Conservation (phyloP, 1,284 basidiomycete species). For the Ganoderma multipileum region DNA sequence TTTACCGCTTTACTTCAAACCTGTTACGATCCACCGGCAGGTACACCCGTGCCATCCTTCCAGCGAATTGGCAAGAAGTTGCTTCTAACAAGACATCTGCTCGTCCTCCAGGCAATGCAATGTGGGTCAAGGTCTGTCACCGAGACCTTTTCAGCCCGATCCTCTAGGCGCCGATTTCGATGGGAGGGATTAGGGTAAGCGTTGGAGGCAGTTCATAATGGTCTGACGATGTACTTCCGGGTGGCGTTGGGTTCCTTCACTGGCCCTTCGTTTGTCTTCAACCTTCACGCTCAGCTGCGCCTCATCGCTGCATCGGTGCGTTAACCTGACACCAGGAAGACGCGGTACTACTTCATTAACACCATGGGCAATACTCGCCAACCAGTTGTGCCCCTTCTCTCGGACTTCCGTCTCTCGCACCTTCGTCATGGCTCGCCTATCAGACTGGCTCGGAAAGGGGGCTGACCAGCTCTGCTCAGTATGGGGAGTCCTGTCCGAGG, state of each 20-base stretch:
- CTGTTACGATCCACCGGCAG: background rate
- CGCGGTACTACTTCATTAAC: background rate
- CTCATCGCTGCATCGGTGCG: background rate
- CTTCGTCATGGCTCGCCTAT: background rate
- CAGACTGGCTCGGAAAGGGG: background rate
- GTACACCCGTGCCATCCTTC: background rate
- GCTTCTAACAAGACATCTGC: too few relatives aligned
- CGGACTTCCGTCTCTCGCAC: background rate
- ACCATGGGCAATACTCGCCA: background rate
- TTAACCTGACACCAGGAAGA: background rate
- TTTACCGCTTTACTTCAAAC: background rate
- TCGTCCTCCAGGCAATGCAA: too few relatives aligned
- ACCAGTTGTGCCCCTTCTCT: background rate
- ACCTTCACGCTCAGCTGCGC: background rate
- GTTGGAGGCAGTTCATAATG: too few relatives aligned
- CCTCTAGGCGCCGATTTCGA: too few relatives aligned
- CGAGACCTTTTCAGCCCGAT: too few relatives aligned
- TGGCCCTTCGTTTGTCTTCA: background rate
- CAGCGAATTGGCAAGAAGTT: too few relatives aligned
- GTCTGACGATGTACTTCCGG: too few relatives aligned
- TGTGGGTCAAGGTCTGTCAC: too few relatives aligned
- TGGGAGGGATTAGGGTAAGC: too few relatives aligned
- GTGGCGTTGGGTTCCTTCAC: background rate
- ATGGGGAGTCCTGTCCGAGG: background rate
- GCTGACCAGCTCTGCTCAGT: background rate